Conservation (phyloP, 768 basidiomycete genomes). For the Boletus subcaerulescens region DNA sequence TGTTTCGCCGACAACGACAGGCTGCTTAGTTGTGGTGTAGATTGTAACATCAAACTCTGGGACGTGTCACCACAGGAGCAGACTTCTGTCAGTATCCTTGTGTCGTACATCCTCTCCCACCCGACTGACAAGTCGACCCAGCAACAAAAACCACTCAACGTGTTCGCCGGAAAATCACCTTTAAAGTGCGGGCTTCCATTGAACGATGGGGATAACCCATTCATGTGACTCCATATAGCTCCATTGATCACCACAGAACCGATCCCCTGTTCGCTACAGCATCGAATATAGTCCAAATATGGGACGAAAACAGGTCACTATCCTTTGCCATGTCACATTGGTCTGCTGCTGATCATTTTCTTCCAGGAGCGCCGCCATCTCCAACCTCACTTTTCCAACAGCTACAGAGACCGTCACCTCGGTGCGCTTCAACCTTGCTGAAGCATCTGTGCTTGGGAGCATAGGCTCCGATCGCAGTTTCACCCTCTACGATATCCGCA, state of each 20-base stretch:
- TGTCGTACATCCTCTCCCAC: background rate
- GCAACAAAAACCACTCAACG: conserved; percentile 59
- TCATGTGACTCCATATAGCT: conserved; percentile 48
- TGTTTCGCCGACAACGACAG: conserved; percentile 65
- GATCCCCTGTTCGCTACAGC: conserved; percentile 93
- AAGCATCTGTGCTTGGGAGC: conserved; percentile 91
- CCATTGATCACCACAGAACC: conserved; percentile 90
- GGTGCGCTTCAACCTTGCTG: conserved; percentile 91
- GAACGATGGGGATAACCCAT: background rate
- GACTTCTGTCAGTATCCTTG: conserved; percentile 34
- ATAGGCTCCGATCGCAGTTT: conserved; percentile 95
- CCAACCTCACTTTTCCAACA: conserved; percentile 82
- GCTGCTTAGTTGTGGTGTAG: conserved; percentile 78
- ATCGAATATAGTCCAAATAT: conserved; percentile 90
- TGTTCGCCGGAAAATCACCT: conserved; percentile 82
- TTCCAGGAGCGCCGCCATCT: conserved; percentile 74
- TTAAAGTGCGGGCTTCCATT: conserved; percentile 67
- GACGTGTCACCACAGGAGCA: conserved; percentile 40
- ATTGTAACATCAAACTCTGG: conserved; percentile 84
- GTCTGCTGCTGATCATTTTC: conserved; percentile 5
- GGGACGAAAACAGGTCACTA: conserved; percentile 90
- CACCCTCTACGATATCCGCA: conserved; percentile 93
- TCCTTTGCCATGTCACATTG: background rate
- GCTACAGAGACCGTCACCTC: conserved; percentile 86
- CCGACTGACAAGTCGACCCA: conserved; percentile 9